Conservation (phyloP, 768 basidiomycete species). For the Clavaria fumosa region DNA sequence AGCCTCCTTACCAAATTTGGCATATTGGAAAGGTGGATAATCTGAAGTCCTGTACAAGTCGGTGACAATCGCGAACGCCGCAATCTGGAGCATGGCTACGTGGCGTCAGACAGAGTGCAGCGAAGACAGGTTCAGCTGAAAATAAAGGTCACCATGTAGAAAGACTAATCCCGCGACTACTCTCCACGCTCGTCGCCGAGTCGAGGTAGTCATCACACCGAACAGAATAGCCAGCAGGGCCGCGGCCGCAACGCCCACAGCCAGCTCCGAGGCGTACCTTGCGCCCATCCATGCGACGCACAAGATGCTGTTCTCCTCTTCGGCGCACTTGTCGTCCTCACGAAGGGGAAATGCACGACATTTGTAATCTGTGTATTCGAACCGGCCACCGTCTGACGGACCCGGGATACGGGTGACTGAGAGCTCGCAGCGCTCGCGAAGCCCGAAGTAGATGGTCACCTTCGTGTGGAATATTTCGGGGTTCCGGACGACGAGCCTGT, state of each 20-base stretch:
- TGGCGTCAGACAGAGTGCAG: not conserved
- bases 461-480: constrained; percentile 31
- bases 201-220: constrained; percentile 58
- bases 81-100: constrained; percentile 42
- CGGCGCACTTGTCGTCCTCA: constrained; percentile 30
- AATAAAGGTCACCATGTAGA: constrained; percentile 48
- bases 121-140: constrained; percentile 7
- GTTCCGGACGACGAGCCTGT: constrained; percentile 30
- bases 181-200: constrained; percentile 63
- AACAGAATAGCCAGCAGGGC: constrained; percentile 44
- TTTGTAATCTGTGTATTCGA: constrained; percentile 38
- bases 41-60: constrained; percentile 34
- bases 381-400: constrained; percentile 24
- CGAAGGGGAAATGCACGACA: constrained; percentile 54
- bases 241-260: constrained; percentile 45
- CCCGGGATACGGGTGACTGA: constrained; percentile 32
- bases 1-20: constrained; percentile 37
- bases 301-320: constrained; percentile 37
- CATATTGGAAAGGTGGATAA: constrained; percentile 38
- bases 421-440: constrained; percentile 41
- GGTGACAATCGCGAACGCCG: constrained; percentile 48
- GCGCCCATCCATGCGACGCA: constrained; percentile 63
- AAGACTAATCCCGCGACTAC: constrained; percentile 50
- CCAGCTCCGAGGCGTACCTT: constrained; percentile 47
- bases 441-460: constrained; percentile 41